A percentile compares a stretch with the other conserved stretches of the same genome.
These are phyloP conservation scores for Quercus lobata DNA, from an alignment of 331 rosid species.

Conservation along the genomic window DNA sequence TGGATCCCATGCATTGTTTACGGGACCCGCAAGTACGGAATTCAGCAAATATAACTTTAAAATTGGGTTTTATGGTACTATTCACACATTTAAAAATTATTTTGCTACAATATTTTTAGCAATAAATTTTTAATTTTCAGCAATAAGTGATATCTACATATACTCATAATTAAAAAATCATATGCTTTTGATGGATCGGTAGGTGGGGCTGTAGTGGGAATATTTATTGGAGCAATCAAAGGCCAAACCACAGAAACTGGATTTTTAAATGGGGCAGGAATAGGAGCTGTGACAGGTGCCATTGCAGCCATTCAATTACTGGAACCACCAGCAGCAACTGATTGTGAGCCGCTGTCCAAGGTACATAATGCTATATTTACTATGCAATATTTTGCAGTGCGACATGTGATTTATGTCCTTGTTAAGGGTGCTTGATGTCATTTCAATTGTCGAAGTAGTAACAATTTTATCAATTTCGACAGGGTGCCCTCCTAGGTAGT, in stretches of 20 bases:
- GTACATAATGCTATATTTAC: not conserved
- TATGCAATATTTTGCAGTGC: not conserved
- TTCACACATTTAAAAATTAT: no score
- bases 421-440: not conserved
- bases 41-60: no score
- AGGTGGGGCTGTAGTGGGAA: slow-evolving; percentile 39
- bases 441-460: not conserved
- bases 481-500: slow-evolving; percentile 22
- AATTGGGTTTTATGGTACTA: no score
- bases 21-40: no score
- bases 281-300: slow-evolving; percentile 33
- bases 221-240: slow-evolving; percentile 35
- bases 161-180: not conserved
- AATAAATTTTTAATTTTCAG: no score
- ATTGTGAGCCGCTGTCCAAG: slow-evolving; percentile 27
- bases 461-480: not conserved
- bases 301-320: slow-evolving; percentile 36
- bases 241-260: slow-evolving; percentile 49
- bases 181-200: not conserved
- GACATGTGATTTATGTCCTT: not conserved
- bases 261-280: slow-evolving; percentile 25
- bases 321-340: slow-evolving; percentile 22
- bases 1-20: no score
- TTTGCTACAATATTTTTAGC: no score
- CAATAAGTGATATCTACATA: no score